Evolutionary conservation across 371 early-diverging fungal species (phyloP).

Genomic region (Rhizomucor miehei): DNA sequence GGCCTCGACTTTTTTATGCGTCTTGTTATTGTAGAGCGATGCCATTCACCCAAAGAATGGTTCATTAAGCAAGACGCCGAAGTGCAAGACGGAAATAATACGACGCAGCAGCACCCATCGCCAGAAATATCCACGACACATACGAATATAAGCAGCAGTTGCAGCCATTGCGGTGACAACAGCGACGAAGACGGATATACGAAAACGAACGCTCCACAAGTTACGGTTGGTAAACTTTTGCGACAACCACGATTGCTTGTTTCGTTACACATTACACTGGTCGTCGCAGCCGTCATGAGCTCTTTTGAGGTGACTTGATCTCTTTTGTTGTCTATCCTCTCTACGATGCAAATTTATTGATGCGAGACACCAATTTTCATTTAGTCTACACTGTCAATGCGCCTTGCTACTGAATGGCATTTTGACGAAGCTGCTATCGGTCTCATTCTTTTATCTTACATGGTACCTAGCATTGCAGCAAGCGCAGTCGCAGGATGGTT

Average conservation of each 20-base stretch:
- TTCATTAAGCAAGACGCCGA: constrained; percentile 15
- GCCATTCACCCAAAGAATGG: constrained; percentile 43
- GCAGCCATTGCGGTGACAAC: neutral
- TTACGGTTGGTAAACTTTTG: constrained; percentile 20
- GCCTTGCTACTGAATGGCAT: constrained; percentile 49
- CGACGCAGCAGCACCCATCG: constrained; percentile 2
- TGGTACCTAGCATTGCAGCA: constrained; percentile 42
- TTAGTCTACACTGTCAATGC: constrained; percentile 59
- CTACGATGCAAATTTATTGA: too few relatives aligned
- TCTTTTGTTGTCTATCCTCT: too few relatives aligned
- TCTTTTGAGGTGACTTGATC: constrained; percentile 34
- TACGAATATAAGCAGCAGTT: constrained; percentile 9
- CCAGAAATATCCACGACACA: constrained; percentile 7
- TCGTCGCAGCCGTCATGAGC: constrained; percentile 40
- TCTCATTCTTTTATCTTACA: constrained; percentile 56
- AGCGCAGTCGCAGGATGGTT: constrained; percentile 43
- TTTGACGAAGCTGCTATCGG: constrained; percentile 56
- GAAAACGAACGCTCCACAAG: constrained; percentile 4
- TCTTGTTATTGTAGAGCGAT: constrained; percentile 49
- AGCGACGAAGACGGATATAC: neutral
- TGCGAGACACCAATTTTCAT: too few relatives aligned
- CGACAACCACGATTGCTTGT: constrained; percentile 28
- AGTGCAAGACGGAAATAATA: constrained; percentile 2
- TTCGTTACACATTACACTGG: constrained; percentile 25
- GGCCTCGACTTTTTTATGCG: constrained; percentile 55